A percentile compares a stretch with the other conserved stretches of the same genome.
phyloP scores from a whole-genome alignment of 495 filamentous ascomycete genomes.

The Trichoderma orchidacearum region DNA sequence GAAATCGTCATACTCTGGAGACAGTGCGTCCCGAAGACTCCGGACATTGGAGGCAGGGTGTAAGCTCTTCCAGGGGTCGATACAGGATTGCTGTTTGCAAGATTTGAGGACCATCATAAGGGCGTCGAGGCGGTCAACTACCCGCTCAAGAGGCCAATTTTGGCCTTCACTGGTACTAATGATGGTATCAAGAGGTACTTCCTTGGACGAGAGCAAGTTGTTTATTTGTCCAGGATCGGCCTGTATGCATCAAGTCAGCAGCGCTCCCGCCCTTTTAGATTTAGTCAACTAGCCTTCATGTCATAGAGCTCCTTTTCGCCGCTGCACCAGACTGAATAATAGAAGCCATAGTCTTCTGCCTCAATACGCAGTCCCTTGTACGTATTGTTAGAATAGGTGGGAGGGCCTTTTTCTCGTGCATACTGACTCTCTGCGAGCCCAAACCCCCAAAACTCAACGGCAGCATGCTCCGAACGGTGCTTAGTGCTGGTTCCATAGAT shows the following conservation, averaged over 20 bases:
- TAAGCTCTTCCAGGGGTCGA: slow-evolving; percentile 43
- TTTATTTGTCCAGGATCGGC: slow-evolving; percentile 46
- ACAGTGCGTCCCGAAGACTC: slow-evolving; percentile 30
- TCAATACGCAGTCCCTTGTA: slow-evolving; percentile 51
- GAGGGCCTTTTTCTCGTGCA: slow-evolving; percentile 3
- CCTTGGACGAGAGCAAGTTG: slow-evolving; percentile 35
- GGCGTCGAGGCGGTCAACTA: slow-evolving; percentile 41
- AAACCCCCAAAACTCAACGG: slow-evolving; percentile 51
- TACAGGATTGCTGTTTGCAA: slow-evolving; percentile 42
- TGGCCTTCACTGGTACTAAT: slow-evolving; percentile 7
- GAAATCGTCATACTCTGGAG: slow-evolving; percentile 38
- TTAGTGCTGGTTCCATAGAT: slow-evolving; percentile 13
- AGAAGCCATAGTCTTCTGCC: slow-evolving; percentile 38
- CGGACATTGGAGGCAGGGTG: slow-evolving; percentile 36
- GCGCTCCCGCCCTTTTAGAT: not conserved
- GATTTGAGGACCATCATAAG: slow-evolving; percentile 52
- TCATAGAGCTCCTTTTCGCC: slow-evolving; percentile 55
- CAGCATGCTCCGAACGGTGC: slow-evolving; percentile 46
- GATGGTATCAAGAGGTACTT: slow-evolving; percentile 12
- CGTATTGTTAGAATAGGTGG: slow-evolving; percentile 36
- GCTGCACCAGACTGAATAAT: slow-evolving; percentile 55
- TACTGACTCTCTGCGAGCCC: slow-evolving; percentile 8
- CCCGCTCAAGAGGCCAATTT: slow-evolving; percentile 27
- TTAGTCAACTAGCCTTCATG: slow-evolving; percentile 25
- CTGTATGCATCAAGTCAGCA: slow-evolving; percentile 11